phyloP scores from a whole-genome alignment of 495 filamentous ascomycete genomes.

The Rhypophila decipiens region DNA sequence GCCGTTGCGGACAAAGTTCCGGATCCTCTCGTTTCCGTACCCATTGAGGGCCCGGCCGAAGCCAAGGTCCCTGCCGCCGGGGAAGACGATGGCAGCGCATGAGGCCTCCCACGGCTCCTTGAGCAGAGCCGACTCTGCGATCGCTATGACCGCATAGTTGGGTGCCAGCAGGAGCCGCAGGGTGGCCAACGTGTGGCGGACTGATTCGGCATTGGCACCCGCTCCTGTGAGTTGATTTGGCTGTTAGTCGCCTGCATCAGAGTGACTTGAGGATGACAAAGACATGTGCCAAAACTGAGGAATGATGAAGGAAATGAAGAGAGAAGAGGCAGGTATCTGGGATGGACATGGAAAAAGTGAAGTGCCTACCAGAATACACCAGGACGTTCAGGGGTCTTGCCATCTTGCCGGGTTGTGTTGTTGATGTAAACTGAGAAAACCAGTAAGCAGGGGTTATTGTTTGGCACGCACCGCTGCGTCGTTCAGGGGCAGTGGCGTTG shows the following conservation, averaged over 20 bases:
- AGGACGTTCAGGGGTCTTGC: slow-evolving; percentile 70
- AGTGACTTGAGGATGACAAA: too few species aligned
- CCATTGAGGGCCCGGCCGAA: slow-evolving; percentile 89
- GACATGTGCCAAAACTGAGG: not conserved
- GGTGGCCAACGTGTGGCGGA: slow-evolving; percentile 82
- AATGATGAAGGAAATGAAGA: not conserved
- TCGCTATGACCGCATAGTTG: slow-evolving; percentile 85
- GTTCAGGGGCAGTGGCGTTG: too few species aligned
- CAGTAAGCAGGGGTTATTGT: too few species aligned
- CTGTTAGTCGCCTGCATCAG: too few species aligned
- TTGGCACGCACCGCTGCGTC: too few species aligned
- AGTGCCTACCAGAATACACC: slow-evolving; percentile 67
- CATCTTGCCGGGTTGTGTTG: too few species aligned
- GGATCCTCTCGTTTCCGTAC: slow-evolving; percentile 74
- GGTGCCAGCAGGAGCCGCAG: slow-evolving; percentile 85
- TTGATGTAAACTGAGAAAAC: too few species aligned
- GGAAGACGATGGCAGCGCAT: slow-evolving; percentile 85
- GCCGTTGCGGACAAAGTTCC: slow-evolving; percentile 77
- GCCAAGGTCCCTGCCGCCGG: slow-evolving; percentile 89
- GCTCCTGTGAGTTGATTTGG: slow-evolving; percentile 52
- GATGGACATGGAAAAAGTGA: too few species aligned
- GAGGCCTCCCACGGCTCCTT: slow-evolving; percentile 88
- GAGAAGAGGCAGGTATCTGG: too few species aligned
- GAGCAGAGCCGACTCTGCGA: slow-evolving; percentile 69
- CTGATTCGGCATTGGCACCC: slow-evolving; percentile 80